Evolutionary conservation across 2,329 filamentous ascomycete genomes (phyloP), one percentile per base, ranked within the genome.

Genomic region (Aspergillus pseudoviridinutans): DNA sequence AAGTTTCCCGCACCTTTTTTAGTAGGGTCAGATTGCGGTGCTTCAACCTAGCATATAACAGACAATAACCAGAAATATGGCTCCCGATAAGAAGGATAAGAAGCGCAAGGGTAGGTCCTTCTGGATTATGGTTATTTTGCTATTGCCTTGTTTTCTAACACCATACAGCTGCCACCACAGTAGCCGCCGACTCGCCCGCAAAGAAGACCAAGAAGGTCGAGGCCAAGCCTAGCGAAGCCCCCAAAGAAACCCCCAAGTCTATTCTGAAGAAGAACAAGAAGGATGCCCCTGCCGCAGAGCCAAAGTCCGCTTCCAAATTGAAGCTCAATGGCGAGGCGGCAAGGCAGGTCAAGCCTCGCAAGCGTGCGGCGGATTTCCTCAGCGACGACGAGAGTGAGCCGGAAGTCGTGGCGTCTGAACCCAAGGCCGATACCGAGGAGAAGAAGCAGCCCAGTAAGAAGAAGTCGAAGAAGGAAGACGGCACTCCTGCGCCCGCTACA

Each of bases 151-250:
- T 22, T 17, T 24, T 25, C 44, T 47, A 47, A 47, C 44, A 27
- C 17, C 55, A 63, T 61, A 61, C 62, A 53, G 59, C 66, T 72
- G 73, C 74, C 65, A 73, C 76, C 32, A 68, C 72, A 53, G 70
- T 71, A 50, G 73, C 68, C 54, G 72, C 70, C 59, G 80, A 82
- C 53, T 64, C 75, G 25, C 82, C 83, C 44, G 81, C 82, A 10
- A 80, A 80, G 57, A 89, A 88, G 68, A 84, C 85, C 27, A 88
- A 88, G 69, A 78, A 78, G 63, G 72, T 69, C 61, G 70, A 72
- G 52, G 64, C 66, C 56, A 76, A 74, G 61, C 50, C 66, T 53
- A 55, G 65, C 50, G 65, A 74, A 51, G 41, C 62, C 44, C 53
- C 68, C 46, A 65, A 72, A 41, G 64, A 69, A 29, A 47, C 65